These are phyloP conservation scores for Coemansia sp. DNA, from an alignment of 192 early-diverging fungal species.

Conservation along the genomic window DNA sequence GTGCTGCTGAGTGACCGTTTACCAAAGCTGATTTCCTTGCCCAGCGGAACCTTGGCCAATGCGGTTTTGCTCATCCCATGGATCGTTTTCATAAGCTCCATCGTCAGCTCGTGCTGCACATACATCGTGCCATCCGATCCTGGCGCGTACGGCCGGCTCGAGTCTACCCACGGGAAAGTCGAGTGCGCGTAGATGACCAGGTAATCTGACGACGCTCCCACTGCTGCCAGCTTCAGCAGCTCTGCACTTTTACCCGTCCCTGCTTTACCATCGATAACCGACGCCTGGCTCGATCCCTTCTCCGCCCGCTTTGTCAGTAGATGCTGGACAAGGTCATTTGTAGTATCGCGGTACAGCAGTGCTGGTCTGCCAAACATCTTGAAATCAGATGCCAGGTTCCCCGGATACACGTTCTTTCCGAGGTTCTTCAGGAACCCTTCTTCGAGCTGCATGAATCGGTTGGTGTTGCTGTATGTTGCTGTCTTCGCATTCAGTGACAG, in stretches of 20 bases:
- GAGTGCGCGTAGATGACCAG: conserved; percentile 41
- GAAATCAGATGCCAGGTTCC: conserved; percentile 37
- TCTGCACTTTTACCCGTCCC: conserved; percentile 53
- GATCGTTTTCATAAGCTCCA: conserved; percentile 28
- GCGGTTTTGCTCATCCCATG: conserved; percentile 22
- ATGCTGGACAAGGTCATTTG: conserved; percentile 35
- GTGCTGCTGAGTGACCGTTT: conserved; percentile 23
- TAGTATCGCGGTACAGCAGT: conserved; percentile 41
- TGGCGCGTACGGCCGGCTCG: conserved; percentile 47
- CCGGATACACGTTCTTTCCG: conserved; percentile 32
- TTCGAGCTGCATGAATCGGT: conserved; percentile 35
- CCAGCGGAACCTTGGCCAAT: conserved; percentile 36
- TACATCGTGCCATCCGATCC: conserved; percentile 19
- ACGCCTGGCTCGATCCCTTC: conserved; percentile 20
- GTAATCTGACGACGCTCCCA: conserved; percentile 27
- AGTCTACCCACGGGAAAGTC: conserved; percentile 47
- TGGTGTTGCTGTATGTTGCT: conserved; percentile 16
- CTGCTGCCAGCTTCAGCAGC: conserved; percentile 42
- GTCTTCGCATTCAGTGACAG: conserved; percentile 18
- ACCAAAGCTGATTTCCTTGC: conserved; percentile 30
- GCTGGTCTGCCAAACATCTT: conserved; percentile 47
- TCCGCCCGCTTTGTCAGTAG: conserved; percentile 4
- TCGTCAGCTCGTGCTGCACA: conserved; percentile 34
- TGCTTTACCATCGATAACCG: conserved; percentile 35
- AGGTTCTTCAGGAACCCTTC: conserved; percentile 22